Evolutionary conservation across 768 basidiomycete genomes (phyloP).

Genomic region (Filobasidium floriforme): DNA sequence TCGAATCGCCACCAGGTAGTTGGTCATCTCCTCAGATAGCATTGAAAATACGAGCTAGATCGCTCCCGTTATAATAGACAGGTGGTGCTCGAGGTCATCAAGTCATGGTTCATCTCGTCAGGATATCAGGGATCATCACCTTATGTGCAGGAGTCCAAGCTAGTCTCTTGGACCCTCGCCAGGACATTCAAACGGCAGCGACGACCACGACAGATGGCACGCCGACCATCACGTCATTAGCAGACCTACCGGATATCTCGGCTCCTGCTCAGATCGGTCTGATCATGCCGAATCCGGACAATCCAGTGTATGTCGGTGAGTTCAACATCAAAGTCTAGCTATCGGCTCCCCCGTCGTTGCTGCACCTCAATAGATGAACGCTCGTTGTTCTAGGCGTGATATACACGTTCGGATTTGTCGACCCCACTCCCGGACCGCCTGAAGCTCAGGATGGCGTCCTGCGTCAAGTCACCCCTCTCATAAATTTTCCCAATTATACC

Average conservation of each 20-base stretch:
- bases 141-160: background rate
- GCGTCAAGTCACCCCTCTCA: conserved; percentile 34
- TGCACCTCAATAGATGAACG: background rate
- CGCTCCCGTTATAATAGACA: no score
- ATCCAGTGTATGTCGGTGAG: conserved; percentile 34
- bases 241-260: conserved; percentile 9
- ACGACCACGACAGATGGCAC: background rate
- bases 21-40: no score
- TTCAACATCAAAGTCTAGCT: background rate
- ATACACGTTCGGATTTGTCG: conserved; percentile 43
- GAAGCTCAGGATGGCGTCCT: conserved; percentile 35
- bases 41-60: no score
- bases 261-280: conserved; percentile 32
- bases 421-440: conserved; percentile 32
- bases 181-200: background rate
- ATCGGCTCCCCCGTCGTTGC: background rate
- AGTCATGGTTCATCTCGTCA: no score
- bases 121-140: no score
- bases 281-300: conserved; percentile 43
- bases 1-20: no score
- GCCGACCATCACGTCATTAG: background rate
- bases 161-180: background rate
- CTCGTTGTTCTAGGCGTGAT: conserved; percentile 25
- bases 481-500: conserved; percentile 39
- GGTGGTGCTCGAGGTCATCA: no score